Base-by-base conservation (phyloP, 139 green algal species). In the Trebouxia sp. region DNA sequence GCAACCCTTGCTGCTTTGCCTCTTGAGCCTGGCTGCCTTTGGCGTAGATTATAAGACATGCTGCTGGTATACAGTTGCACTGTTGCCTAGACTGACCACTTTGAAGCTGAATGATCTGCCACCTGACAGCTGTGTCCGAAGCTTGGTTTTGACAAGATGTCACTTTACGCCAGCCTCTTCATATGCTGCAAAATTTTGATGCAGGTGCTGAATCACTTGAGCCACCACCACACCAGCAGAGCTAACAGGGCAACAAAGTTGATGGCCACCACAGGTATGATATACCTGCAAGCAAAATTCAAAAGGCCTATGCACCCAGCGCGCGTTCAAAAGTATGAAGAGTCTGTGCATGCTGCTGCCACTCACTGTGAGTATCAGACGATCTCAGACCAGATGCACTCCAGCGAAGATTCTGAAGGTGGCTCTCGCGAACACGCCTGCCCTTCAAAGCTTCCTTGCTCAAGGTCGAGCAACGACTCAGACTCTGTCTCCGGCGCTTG, bases 221-320 rank as follows among this genome's bases (percentile, higher is more conserved):
- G 62, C 62, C 62, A 72, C 62, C 62, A 72, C 62, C 62, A 72
- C n/a, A 72, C 12, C 32, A 72, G 37, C 62, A 72, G 15, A 72
- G 62, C 62, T 15, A 72, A 42, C 15, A 72, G 24, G 5, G 62
- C 62, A 7, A 72, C 32, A 72, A 72, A 26, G 35, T 72, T 72
- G 62, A 72, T 37, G 43, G 37, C 62, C 26, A 26, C 62, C 17
- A 72, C 62, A 42, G 62, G 62, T 14, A 72, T 35, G 9, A 72
- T 72, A 45, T 72, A 72, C 62, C 62, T 72, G 35, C 62, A 72
- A 15, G 53, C 15, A 6, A 65, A 17, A 28, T 26, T 35, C 53
- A 35, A 2, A 2, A 35, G 11, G 12, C 28, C 10, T 14, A 6
- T 35, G 3, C 53, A n/a, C n/a, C n/a, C n/a, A n/a, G n/a, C n/a